These are phyloP conservation scores for Cucurbita moschata DNA, from an alignment of 306 rosid genomes.

Conservation along the genomic window DNA sequence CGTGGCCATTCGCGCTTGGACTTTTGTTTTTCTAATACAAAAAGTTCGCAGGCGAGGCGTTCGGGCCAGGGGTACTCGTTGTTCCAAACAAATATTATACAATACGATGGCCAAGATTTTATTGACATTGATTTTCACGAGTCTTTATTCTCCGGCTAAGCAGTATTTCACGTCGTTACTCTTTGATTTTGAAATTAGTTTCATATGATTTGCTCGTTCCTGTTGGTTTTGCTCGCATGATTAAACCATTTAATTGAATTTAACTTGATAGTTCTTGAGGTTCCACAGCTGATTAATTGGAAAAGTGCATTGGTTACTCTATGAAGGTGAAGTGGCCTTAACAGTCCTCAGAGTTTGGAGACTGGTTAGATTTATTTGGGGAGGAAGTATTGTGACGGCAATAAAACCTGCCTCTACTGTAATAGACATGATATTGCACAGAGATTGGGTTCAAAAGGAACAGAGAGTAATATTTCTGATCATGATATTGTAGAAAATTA, in stretches of 20 bases:
- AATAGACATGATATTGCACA: background rate
- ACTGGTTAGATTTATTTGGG: background rate
- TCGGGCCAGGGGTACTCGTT: background rate
- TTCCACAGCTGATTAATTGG: background rate
- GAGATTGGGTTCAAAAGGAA: background rate
- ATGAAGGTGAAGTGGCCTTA: background rate
- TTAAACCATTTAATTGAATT: background rate
- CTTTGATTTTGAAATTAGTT: background rate
- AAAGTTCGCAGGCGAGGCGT: background rate
- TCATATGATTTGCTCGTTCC: background rate
- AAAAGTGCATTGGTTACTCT: background rate
- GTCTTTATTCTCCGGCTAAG: background rate
- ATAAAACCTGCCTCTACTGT: background rate
- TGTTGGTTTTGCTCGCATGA: background rate
- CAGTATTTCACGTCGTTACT: background rate
- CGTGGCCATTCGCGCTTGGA: background rate
- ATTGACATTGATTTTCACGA: background rate
- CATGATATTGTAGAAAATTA: background rate
- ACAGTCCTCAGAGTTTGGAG: background rate
- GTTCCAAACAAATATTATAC: conserved; percentile 1
- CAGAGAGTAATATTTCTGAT: background rate
- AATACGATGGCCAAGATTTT: background rate
- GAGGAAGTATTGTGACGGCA: background rate
- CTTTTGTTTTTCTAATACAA: background rate
- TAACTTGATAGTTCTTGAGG: background rate